Conservation (phyloP, 768 basidiomycete genomes). For the Serendipita sp. region DNA sequence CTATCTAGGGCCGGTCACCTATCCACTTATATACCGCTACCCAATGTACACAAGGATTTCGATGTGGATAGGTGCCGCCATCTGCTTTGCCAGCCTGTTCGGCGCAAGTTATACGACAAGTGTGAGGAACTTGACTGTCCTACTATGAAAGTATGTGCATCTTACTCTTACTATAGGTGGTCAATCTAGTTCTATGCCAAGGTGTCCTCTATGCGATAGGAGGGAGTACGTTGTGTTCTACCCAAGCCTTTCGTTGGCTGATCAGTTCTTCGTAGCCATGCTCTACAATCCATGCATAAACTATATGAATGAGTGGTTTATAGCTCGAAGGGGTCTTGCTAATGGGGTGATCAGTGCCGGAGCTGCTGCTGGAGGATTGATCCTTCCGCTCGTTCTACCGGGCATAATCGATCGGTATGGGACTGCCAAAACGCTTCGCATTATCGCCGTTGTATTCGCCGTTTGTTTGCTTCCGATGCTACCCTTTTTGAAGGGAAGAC, state of each 20-base stretch:
- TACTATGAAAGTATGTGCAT: not conserved
- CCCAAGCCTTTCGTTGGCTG: not conserved
- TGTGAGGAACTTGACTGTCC: slow-evolving; percentile 8
- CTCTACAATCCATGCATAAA: slow-evolving; percentile 17
- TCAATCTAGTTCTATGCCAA: slow-evolving; percentile 16
- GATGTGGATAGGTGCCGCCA: slow-evolving; percentile 15
- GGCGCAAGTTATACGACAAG: slow-evolving; percentile 17
- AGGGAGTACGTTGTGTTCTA: slow-evolving; percentile 11
- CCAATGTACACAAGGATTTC: slow-evolving; percentile 14
- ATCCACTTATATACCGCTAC: slow-evolving; percentile 15
- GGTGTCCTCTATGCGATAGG: slow-evolving; percentile 21
- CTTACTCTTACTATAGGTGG: slow-evolving; percentile 12
- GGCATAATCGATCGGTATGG: slow-evolving; percentile 16
- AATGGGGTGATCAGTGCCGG: slow-evolving; percentile 21
- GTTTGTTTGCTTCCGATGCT: slow-evolving; percentile 14
- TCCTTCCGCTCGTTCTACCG: slow-evolving; percentile 18
- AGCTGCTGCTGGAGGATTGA: slow-evolving; percentile 17
- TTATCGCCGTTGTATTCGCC: slow-evolving; percentile 13
- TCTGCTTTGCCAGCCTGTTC: slow-evolving; percentile 17
- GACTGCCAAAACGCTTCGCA: slow-evolving; percentile 14
- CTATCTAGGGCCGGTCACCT: slow-evolving; percentile 15
- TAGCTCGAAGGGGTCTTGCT: slow-evolving; percentile 18
- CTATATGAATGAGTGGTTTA: slow-evolving; percentile 22
- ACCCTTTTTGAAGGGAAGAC: slow-evolving; percentile 16
- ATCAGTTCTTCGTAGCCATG: slow-evolving; percentile 11